Conservation (phyloP, 2,329 filamentous ascomycete genomes). For the Sarocladium kiliense region DNA sequence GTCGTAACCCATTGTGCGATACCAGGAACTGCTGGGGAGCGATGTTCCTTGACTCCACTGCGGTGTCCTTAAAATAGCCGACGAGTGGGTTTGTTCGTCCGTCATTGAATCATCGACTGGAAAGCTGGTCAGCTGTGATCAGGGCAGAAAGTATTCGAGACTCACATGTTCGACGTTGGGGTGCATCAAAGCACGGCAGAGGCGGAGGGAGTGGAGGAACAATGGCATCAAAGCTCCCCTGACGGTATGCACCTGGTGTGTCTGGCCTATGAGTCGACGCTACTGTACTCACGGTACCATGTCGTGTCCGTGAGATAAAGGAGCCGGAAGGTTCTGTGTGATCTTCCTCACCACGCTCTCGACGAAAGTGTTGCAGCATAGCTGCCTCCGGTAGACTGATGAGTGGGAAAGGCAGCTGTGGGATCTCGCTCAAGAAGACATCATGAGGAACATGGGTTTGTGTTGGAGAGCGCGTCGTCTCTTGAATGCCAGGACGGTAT, state of each 20-base stretch:
- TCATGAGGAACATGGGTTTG: slow-evolving; percentile 17
- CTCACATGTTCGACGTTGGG: background rate
- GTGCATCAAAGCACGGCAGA: background rate
- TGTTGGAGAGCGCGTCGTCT: background rate
- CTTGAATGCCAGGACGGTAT: slow-evolving; percentile 11
- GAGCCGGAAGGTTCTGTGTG: slow-evolving; percentile 25
- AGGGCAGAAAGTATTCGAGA: background rate
- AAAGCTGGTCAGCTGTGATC: background rate
- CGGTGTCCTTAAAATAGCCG: background rate
- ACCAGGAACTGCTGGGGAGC: slow-evolving; percentile 3
- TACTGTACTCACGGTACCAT: slow-evolving; percentile 25
- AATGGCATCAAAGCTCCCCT: background rate
- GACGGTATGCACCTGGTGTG: slow-evolving; percentile 19
- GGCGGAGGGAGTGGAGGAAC: background rate
- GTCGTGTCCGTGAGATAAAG: slow-evolving; percentile 23
- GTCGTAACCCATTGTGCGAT: background rate
- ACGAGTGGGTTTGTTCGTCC: background rate
- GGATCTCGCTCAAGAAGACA: slow-evolving; percentile 18
- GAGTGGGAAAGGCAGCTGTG: slow-evolving; percentile 28
- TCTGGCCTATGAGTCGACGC: slow-evolving; percentile 19
- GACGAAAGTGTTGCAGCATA: slow-evolving; percentile 24
- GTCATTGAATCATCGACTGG: slow-evolving; percentile 8
- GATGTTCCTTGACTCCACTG: slow-evolving; percentile 1
- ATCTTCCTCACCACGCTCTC: slow-evolving; percentile 30
- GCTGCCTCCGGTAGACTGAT: slow-evolving; percentile 33